Percentiles rank a stretch among this genome's conserved stretches.
Evolutionary conservation across 202 grass and related monocot genomes (phyloP).

Genomic region (Carex sylvatica): DNA sequence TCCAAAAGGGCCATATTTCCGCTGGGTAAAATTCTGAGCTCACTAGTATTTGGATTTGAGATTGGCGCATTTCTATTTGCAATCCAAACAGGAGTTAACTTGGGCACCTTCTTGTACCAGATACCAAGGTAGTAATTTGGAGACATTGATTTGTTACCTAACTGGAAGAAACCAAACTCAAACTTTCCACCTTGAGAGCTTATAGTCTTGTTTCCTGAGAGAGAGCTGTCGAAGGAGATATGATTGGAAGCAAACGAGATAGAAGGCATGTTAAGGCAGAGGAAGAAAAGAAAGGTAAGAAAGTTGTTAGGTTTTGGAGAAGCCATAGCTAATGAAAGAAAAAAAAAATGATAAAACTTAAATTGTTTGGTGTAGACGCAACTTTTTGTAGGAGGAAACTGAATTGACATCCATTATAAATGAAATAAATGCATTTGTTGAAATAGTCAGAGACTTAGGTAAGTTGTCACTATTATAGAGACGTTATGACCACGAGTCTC

Average conservation of each 20-base stretch:
- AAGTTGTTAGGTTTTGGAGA: neutral
- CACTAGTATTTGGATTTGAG: slow-evolving; percentile 11
- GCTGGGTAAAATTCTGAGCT: slow-evolving; percentile 27
- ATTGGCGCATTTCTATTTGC: slow-evolving; percentile 41
- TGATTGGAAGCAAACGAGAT: neutral
- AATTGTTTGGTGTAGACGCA: too few relatives aligned
- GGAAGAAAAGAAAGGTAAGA: neutral
- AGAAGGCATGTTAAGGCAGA: neutral
- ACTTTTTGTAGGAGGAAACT: too few relatives aligned
- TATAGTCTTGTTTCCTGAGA: neutral
- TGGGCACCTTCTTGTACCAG: slow-evolving; percentile 42
- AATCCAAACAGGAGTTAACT: slow-evolving; percentile 30
- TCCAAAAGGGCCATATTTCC: slow-evolving; percentile 31
- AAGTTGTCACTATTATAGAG: too few relatives aligned
- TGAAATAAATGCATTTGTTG: too few relatives aligned
- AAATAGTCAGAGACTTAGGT: too few relatives aligned
- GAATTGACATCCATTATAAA: too few relatives aligned
- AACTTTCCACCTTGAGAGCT: neutral
- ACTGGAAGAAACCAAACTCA: neutral
- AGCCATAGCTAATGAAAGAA: neutral
- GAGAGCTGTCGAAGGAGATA: neutral
- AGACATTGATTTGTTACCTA: neutral
- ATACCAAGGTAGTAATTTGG: slow-evolving; percentile 37
- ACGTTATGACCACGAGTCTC: too few relatives aligned
- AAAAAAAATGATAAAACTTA: too few relatives aligned